Base-by-base conservation (phyloP, 768 basidiomycete genomes). In the Lactifluus echinatus region DNA sequence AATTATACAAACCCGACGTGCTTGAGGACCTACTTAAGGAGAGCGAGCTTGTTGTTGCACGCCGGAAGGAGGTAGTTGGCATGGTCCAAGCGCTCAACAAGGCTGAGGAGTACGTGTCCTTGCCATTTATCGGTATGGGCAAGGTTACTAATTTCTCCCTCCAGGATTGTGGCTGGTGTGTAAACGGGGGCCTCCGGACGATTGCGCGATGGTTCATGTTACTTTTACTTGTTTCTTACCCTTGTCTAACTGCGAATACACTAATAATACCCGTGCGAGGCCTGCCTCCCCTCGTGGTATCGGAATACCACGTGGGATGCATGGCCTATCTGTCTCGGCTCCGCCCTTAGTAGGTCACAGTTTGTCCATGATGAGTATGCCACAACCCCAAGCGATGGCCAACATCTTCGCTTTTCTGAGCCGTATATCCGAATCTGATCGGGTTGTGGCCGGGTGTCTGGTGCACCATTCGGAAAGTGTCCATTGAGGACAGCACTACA, bases 1-100 rank as follows among this genome's bases (percentile, higher is more conserved):
- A 97, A 74, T 79, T 99, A 24, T 99, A 99, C 78, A 95, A 96
- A 71, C 86, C 93, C 14, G 95, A 98, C 12, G 92, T 96, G 15
- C 78, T 99, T 31, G 92, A 95, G 46, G 95, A 97, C 50, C 73
- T 98, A 60, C 76, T 98, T 67, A 97, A 97, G 75, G 95, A 92
- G 78, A 90, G 87, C 63, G 93, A 96, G 67, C 85, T 77, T 62
- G 88, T 95, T 59, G 87, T 93, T 46, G 84, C 75, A 70, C 82
- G 94, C 67, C 82, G 95, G 73, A 94, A 93, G 76, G 96, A 99
- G 74, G 89, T 94, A 60, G 80, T 89, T 64, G 78, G 83, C 66
- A 96, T 97, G 93, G 84, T 98, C 52, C 77, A 82, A 42, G 96
- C 95, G 24, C 79, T 99, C 57, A 94, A 94, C 72, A 93, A 96